Conservation (phyloP, 2,329 filamentous ascomycete genomes). For the Talaromyces piceae region DNA sequence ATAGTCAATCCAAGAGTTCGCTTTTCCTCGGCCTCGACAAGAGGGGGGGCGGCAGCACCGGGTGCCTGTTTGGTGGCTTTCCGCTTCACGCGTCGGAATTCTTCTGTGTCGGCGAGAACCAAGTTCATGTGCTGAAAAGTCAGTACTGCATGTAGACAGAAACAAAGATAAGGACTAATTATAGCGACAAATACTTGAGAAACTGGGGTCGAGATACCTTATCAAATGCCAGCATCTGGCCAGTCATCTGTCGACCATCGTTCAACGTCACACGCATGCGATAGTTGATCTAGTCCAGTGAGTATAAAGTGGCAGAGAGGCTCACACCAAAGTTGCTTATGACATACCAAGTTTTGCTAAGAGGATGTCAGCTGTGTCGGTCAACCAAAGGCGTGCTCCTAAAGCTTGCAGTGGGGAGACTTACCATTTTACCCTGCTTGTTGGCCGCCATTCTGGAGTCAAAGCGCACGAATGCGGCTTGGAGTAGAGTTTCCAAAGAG, state of each 20-base stretch:
- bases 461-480: constrained; percentile 43
- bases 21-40: constrained; percentile 90
- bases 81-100: constrained; percentile 86
- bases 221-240: constrained; percentile 97
- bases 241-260: constrained; percentile 92
- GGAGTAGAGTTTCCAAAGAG: constrained; percentile 19
- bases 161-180: not conserved
- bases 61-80: constrained; percentile 63
- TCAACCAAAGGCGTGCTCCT: constrained; percentile 37
- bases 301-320: not conserved
- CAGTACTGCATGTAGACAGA: constrained; percentile 6
- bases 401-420: constrained; percentile 36
- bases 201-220: constrained; percentile 58
- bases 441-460: constrained; percentile 52
- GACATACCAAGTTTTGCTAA: constrained; percentile 59
- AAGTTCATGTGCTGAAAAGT: constrained; percentile 86
- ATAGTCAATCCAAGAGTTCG: constrained; percentile 93
- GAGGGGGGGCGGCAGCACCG: constrained; percentile 52
- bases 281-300: constrained; percentile 76
- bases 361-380: constrained; percentile 50
- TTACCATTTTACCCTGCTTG: constrained; percentile 99
- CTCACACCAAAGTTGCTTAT: not conserved
- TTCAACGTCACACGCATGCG: constrained; percentile 95
- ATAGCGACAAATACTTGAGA: no score
- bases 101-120: constrained; percentile 96